These are phyloP conservation scores for Aspergillus unguis DNA, from an alignment of 2,329 filamentous ascomycete genomes.

Conservation along the genomic window DNA sequence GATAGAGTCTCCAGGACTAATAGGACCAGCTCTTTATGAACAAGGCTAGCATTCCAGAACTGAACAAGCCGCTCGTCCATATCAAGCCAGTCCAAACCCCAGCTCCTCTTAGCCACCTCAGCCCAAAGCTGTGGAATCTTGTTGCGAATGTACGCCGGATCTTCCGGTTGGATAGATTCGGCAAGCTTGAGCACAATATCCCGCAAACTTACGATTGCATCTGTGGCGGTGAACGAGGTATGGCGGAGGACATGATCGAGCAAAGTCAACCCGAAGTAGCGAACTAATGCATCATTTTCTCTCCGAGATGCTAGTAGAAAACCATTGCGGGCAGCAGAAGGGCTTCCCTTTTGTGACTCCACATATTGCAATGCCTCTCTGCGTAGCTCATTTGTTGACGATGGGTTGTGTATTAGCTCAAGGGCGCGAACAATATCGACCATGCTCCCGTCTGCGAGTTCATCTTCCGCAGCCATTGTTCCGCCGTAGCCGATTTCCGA, in stretches of 20 bases:
- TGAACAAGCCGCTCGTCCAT: conserved; percentile 83
- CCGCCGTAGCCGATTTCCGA: conserved; percentile 1
- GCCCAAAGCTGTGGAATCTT: conserved; percentile 95
- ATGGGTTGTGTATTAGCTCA: conserved; percentile 78
- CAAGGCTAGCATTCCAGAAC: conserved; percentile 65
- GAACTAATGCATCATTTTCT: conserved; percentile 73
- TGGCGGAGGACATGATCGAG: conserved; percentile 88
- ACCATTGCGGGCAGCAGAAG: conserved; percentile 78
- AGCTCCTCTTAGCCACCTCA: conserved; percentile 87
- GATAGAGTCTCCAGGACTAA: conserved; percentile 86
- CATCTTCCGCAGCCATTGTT: conserved; percentile 35
- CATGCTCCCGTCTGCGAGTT: conserved; percentile 37
- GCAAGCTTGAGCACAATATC: conserved; percentile 77
- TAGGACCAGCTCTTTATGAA: conserved; percentile 82
- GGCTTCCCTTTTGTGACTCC: conserved; percentile 75
- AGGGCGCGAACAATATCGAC: conserved; percentile 73
- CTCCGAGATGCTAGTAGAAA: conserved; percentile 75
- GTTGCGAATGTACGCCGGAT: conserved; percentile 82
- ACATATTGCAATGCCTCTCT: conserved; percentile 81
- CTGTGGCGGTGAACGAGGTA: conserved; percentile 66
- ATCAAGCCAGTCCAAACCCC: conserved; percentile 89
- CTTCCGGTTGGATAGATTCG: conserved; percentile 64
- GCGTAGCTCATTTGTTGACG: conserved; percentile 75
- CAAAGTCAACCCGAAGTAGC: conserved; percentile 89
- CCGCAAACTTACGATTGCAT: conserved; percentile 67